phyloP scores from a whole-genome alignment of 176 grass and related monocot genomes.

The Tillandsia leiboldiana region DNA sequence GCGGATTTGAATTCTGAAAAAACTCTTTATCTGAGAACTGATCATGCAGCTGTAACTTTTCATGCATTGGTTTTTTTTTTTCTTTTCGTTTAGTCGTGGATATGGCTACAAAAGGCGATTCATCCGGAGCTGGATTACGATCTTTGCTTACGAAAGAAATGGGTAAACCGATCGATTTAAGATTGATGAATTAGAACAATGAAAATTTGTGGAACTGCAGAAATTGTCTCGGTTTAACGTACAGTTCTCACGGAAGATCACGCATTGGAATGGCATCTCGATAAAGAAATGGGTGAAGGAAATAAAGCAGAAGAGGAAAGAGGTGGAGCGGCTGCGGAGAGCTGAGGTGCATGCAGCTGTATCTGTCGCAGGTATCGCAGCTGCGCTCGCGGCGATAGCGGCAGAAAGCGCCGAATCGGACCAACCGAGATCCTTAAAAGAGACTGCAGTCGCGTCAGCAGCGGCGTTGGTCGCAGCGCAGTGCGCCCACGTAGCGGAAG shows the following conservation, averaged over 20 bases:
- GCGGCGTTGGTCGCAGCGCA: conserved; percentile 78
- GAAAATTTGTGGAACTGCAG: no score
- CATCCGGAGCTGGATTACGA: conserved; percentile 95
- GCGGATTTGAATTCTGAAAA: background rate
- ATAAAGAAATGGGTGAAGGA: conserved; percentile 98
- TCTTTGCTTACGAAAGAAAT: conserved; percentile 70
- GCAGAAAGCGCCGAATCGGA: conserved; percentile 38
- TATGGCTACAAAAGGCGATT: conserved; percentile 98
- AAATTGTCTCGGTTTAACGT: conserved; percentile 2
- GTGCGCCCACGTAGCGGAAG: conserved; percentile 77
- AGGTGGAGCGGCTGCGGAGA: conserved; percentile 57
- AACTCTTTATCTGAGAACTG: background rate
- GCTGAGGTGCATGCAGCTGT: conserved; percentile 88
- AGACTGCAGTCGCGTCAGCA: conserved; percentile 64
- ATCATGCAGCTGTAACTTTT: background rate
- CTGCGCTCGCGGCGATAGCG: conserved; percentile 77
- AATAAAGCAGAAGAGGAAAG: conserved; percentile 89
- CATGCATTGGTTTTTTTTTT: background rate
- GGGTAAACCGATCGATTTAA: conserved; percentile 31
- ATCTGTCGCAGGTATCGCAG: conserved; percentile 77
- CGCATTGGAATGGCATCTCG: conserved; percentile 62
- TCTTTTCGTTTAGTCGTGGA: conserved; percentile 51
- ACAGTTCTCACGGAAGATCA: conserved; percentile 77
- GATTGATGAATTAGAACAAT: no score
- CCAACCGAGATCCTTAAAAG: conserved; percentile 29